Evolutionary conservation across 768 basidiomycete species (phyloP).

Genomic region (Termitomyces sp.): DNA sequence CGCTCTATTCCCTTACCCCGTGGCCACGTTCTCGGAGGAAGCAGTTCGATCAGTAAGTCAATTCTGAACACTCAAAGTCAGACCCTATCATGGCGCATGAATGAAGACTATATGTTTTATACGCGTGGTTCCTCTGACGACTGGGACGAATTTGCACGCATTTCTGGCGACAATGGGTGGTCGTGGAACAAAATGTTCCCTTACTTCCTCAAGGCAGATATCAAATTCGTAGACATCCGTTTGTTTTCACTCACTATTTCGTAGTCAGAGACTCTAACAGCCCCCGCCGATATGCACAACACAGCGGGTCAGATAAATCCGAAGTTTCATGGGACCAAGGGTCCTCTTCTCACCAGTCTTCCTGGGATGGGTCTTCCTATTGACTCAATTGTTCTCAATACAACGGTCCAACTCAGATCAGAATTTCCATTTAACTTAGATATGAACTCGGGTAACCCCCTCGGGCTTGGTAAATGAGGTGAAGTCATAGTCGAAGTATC

Average conservation of each 20-base stretch:
- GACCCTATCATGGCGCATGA: too few relatives aligned
- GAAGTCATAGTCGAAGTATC: not conserved
- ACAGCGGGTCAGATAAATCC: conserved; percentile 28
- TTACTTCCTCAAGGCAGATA: conserved; percentile 18
- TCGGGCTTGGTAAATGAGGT: conserved; percentile 21
- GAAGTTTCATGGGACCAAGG: conserved; percentile 24
- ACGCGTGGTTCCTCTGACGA: conserved; percentile 29
- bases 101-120: conserved; percentile 25
- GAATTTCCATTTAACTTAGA: conserved; percentile 23
- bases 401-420: conserved; percentile 19
- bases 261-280: conserved; percentile 27
- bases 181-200: conserved; percentile 24
- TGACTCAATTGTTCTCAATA: conserved; percentile 23
- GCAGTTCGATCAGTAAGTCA: conserved; percentile 24
- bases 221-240: not conserved
- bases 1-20: conserved; percentile 19
- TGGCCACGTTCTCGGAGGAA: conserved; percentile 28
- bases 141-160: conserved; percentile 23
- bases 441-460: conserved; percentile 20
- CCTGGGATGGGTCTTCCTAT: conserved; percentile 22
- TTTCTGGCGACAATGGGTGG: conserved; percentile 31
- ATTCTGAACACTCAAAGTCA: too few relatives aligned
- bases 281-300: conserved; percentile 30
- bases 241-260: not conserved
- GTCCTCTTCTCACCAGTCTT: conserved; percentile 24